Base-by-base conservation (phyloP, 331 rosid species). In the Quercus phellos region DNA sequence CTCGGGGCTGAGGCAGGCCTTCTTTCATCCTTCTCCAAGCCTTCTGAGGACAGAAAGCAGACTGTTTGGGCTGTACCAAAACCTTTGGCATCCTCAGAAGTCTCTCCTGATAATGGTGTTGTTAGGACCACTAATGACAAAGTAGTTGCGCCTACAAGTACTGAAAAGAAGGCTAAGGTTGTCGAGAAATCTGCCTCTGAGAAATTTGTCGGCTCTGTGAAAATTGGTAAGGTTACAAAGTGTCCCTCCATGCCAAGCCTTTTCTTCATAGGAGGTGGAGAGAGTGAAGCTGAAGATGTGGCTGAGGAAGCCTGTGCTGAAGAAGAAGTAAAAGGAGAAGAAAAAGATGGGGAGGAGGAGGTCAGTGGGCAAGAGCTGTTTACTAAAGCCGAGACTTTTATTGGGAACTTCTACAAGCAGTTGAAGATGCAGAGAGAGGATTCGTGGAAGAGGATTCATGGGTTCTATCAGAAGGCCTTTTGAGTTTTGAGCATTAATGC, bases 1-100 rank as follows among this genome's bases (percentile, higher is more conserved):
- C 88, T 93, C 2, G 92, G 91, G n/a, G 96, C 87, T 27, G 89
- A 93, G 79, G 96, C 97, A 1, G 98, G 98, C 12, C 78, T 91
- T 80, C 84, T 93, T 59, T 82, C 93, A 13, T 69, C 76, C 56
- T 84, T 80, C 51, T 75, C 92, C 55, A 79, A 76, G 5, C 86
- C 91, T 56, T 77, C 54, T 16, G 78, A 87, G 54, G 82, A 85
- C 73, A 86, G 14, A 70, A 85, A 76, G 10, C 87, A 77, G 17
- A 67, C 64, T 30, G 46, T 43, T 81, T 46, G 56, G 58, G 63
- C 24, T 5, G 16, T 70, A 11, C 85, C 55, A n/a, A 72, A 77
- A 74, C 87, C 74, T 35, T 19, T 14, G 19, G 38, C 68, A 46
- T 35, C 72, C 80, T 70, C 78, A 50, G 86, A 77, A 72, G 70